Evolutionary conservation across 148 eudicot genomes (phyloP).

Genomic region (Pharnaceum exiguum): DNA sequence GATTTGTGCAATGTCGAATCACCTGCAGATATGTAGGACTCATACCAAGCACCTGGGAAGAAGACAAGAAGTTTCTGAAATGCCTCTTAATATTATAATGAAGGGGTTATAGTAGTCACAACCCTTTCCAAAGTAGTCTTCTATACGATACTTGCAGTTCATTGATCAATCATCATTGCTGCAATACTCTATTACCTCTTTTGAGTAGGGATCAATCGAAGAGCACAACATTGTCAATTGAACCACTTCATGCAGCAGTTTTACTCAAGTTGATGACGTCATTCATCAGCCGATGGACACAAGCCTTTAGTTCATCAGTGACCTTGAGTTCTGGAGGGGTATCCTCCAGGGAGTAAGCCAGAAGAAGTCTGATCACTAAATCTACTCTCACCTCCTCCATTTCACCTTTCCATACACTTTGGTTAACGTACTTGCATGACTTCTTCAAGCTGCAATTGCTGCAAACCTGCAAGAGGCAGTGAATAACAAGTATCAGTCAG

Average conservation of each 20-base stretch:
- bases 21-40: too few species aligned
- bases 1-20: too few species aligned
- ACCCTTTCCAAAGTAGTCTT: too few species aligned
- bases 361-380: slow-evolving; percentile 51
- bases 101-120: too few species aligned
- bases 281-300: slow-evolving; percentile 49
- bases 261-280: slow-evolving; percentile 45
- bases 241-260: slow-evolving; percentile 8
- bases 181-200: too few species aligned
- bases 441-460: slow-evolving; percentile 40
- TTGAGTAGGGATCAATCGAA: neutral
- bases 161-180: too few species aligned
- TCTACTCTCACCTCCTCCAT: slow-evolving; percentile 36
- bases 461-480: slow-evolving; percentile 56
- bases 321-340: slow-evolving; percentile 42
- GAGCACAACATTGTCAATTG: neutral
- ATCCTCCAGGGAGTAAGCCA: slow-evolving; percentile 53
- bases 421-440: slow-evolving; percentile 60
- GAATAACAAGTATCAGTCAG: neutral
- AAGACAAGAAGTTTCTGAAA: too few species aligned
- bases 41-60: too few species aligned
- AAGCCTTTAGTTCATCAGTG: slow-evolving; percentile 50
- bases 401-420: slow-evolving; percentile 29
- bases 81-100: too few species aligned
- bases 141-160: too few species aligned